phyloP scores from a whole-genome alignment of 306 rosid species.

The Lathyrus oleraceus region DNA sequence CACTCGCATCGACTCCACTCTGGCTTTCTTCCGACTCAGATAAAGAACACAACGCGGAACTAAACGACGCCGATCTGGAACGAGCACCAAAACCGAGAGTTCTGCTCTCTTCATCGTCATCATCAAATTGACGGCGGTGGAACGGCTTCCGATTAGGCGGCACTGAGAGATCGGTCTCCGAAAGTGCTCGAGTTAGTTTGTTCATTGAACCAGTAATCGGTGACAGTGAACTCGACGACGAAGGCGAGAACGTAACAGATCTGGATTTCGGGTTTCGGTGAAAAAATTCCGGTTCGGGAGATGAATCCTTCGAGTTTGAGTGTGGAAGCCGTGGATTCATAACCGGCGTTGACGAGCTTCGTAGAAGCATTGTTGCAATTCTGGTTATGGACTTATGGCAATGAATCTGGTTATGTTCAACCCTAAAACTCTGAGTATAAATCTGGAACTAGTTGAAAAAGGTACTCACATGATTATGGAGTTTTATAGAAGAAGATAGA shows the following conservation, averaged over 20 bases:
- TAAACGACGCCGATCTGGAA: slow-evolving; percentile 48
- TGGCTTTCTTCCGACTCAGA: slow-evolving; percentile 42
- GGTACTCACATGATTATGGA: not conserved
- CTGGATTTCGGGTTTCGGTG: slow-evolving; percentile 41
- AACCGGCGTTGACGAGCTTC: slow-evolving; percentile 59
- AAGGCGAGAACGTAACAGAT: slow-evolving; percentile 48
- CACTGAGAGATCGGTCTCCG: slow-evolving; percentile 55
- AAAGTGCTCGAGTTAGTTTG: slow-evolving; percentile 47
- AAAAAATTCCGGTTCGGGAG: slow-evolving; percentile 42
- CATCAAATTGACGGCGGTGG: slow-evolving; percentile 32
- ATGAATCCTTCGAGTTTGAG: slow-evolving; percentile 41
- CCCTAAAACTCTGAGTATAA: slow-evolving; percentile 3
- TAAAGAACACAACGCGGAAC: slow-evolving; percentile 45
- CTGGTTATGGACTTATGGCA: not conserved
- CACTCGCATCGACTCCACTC: slow-evolving; percentile 34
- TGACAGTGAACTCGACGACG: slow-evolving; percentile 38
- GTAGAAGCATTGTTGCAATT: slow-evolving; percentile 44
- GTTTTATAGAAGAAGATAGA: slow-evolving; percentile 27
- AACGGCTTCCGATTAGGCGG: slow-evolving; percentile 37
- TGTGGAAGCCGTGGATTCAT: slow-evolving; percentile 50
- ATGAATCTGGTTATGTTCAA: not conserved
- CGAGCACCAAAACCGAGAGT: slow-evolving; percentile 17
- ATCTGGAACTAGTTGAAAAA: not conserved
- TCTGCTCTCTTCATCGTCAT: slow-evolving; percentile 30
- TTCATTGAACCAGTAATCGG: slow-evolving; percentile 31